phyloP scores from a whole-genome alignment of 805 yeast species.

The Cyberlindnera saturnus region DNA sequence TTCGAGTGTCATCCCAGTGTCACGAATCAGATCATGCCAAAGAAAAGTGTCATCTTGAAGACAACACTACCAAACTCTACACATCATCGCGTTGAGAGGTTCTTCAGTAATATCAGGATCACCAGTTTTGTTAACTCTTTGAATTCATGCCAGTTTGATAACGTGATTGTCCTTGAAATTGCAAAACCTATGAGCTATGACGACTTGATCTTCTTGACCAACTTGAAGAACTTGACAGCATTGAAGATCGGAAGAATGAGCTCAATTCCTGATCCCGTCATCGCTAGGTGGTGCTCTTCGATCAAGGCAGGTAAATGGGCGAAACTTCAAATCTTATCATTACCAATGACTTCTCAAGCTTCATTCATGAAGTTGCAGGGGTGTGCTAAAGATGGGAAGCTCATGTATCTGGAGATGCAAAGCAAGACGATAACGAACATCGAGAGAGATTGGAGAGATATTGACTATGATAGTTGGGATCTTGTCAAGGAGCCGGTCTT shows the following conservation, averaged over 20 bases:
- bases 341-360: conserved; percentile 14
- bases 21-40: conserved; percentile 6
- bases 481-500: conserved; percentile 3
- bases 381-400: conserved; percentile 6
- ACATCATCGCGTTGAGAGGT: conserved; percentile 31
- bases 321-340: conserved; percentile 15
- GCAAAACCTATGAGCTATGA: conserved; percentile 9
- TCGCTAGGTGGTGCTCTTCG: conserved; percentile 19
- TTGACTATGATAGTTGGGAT: conserved; percentile 17
- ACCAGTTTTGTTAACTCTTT: conserved; percentile 10
- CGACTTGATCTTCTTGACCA: conserved; percentile 16
- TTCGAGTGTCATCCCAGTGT: conserved; percentile 16
- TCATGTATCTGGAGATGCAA: conserved; percentile 17
- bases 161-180: conserved; percentile 16
- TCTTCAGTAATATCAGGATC: conserved; percentile 22
- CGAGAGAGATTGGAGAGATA: conserved; percentile 12
- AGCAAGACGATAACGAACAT: conserved; percentile 8
- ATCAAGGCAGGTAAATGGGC: conserved; percentile 19
- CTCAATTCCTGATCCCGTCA: conserved; percentile 14
- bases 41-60: conserved; percentile 10
- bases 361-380: conserved; percentile 17
- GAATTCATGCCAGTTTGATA: conserved; percentile 9
- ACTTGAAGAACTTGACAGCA: conserved; percentile 14
- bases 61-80: conserved; percentile 16
- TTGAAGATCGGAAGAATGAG: conserved; percentile 11